Evolutionary conservation across 331 rosid species (phyloP).

Genomic region (Rhamnella rubrinervis): DNA sequence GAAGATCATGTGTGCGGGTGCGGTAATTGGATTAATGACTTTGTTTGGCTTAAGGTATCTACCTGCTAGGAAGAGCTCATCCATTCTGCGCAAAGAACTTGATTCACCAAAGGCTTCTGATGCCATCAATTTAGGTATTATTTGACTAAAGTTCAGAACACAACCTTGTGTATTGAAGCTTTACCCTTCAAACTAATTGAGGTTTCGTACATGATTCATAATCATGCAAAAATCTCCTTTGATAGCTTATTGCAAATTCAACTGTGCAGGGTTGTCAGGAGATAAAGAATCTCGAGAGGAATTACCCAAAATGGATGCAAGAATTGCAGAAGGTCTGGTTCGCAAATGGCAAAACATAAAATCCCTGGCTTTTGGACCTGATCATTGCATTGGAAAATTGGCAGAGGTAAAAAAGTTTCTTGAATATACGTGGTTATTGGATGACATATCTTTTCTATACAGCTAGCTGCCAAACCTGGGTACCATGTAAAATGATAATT

Average conservation of each 20-base stretch:
- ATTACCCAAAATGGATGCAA: slow-evolving; percentile 77
- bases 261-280: slow-evolving; percentile 41
- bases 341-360: slow-evolving; percentile 85
- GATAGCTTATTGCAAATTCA: slow-evolving; percentile 9
- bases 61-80: slow-evolving; percentile 50
- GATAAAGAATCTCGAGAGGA: slow-evolving; percentile 52
- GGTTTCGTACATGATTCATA: background rate
- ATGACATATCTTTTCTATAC: background rate
- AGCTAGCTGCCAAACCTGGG: no score
- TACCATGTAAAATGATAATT: background rate
- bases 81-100: slow-evolving; percentile 38
- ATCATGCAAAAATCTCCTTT: background rate
- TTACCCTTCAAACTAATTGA: background rate
- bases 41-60: slow-evolving; percentile 64
- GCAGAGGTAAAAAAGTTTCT: slow-evolving; percentile 51
- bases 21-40: slow-evolving; percentile 75
- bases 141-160: background rate
- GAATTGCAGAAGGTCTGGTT: slow-evolving; percentile 88
- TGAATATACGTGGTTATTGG: background rate
- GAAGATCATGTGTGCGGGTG: slow-evolving; percentile 87
- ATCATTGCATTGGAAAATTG: slow-evolving; percentile 60
- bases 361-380: slow-evolving; percentile 89
- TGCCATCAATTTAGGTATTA: slow-evolving; percentile 54
- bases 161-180: background rate
- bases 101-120: slow-evolving; percentile 50